Evolutionary conservation across 805 yeast genomes (phyloP).

Genomic region (Hanseniaspora opuntiae): DNA sequence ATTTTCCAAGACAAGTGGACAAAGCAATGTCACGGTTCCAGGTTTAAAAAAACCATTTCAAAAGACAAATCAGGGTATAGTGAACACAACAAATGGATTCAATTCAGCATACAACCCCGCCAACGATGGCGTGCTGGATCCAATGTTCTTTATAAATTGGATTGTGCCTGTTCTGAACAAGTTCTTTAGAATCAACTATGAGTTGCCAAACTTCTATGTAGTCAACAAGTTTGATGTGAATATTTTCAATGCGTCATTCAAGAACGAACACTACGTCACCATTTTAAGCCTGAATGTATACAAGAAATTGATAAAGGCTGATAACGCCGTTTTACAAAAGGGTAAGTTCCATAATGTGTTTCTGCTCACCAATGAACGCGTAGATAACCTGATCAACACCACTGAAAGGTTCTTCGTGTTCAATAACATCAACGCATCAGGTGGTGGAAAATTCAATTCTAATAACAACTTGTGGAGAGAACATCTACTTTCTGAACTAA

Average conservation of each 20-base stretch:
- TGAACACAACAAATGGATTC: not conserved
- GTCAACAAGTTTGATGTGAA: not conserved
- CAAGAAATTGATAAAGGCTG: not conserved
- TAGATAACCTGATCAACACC: not conserved
- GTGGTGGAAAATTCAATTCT: not conserved
- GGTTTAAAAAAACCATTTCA: not conserved
- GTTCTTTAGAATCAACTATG: not conserved
- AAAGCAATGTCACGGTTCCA: not conserved
- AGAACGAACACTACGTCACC: not conserved
- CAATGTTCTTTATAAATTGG: conserved; percentile 2
- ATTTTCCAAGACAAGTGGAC: not conserved
- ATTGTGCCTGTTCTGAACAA: conserved; percentile 4
- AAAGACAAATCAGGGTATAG: not conserved
- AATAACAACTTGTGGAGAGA: not conserved
- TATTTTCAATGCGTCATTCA: not conserved
- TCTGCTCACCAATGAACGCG: not conserved
- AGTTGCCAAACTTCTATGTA: not conserved
- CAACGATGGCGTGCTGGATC: not conserved
- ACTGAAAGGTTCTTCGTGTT: not conserved
- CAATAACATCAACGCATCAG: not conserved
- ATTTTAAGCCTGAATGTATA: not conserved
- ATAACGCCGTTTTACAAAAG: not conserved
- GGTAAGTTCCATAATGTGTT: not conserved
- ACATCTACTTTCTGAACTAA: not conserved
- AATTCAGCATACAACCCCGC: not conserved